Base-by-base conservation (phyloP, 2,329 filamentous ascomycete genomes). In the Ophiocordyceps robertsii region DNA sequence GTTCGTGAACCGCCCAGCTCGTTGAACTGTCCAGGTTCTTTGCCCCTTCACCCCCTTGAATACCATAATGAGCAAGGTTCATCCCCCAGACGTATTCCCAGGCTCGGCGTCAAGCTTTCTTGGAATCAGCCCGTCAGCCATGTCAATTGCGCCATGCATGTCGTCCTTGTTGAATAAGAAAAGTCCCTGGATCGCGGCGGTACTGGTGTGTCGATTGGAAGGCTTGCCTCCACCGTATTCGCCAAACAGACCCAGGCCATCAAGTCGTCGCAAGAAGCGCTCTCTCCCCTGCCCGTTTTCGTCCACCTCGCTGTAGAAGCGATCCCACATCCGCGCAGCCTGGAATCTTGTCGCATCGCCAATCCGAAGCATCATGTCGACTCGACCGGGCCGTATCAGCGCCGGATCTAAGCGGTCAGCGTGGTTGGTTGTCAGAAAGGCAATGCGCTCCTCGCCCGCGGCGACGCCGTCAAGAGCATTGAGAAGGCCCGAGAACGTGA, bases 161-260 rank as follows among this genome's bases (percentile, higher is more conserved):
- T 94, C 75, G 49, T 82, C 84, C 66, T 98, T 98, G 64, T 96
- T 93, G 60, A 93, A 94, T 59, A 96, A 62, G 61, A 98, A 98
- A 37, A 98, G 64, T 0, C 92, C 92, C 62, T 98, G 92, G 29
- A 98, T 78, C 19, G 88, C 87, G 27, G 92, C 92, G 5, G 90
- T 89, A 58, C 89, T 96, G 14, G 87, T 84, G 44, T 66, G 67
- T 38, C 68, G 67, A 35, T 65, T 61, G 5, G 64, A 69, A 3
- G 65, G 57, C 43, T 66, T 65, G 3, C 64, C 63, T 17, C 71
- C 71, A 24, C 66, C 56, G 19, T 66, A 69, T 41, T 74, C 69
- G 16, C 77, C 73, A 42, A 93, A 76, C 24, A 95, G 62, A 1
- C 82, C 82, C 14, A 92, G 66, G 39, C 80, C 71, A 37, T 78